phyloP scores from a whole-genome alignment of 148 eudicot genomes.

The Rhododendron simsii region DNA sequence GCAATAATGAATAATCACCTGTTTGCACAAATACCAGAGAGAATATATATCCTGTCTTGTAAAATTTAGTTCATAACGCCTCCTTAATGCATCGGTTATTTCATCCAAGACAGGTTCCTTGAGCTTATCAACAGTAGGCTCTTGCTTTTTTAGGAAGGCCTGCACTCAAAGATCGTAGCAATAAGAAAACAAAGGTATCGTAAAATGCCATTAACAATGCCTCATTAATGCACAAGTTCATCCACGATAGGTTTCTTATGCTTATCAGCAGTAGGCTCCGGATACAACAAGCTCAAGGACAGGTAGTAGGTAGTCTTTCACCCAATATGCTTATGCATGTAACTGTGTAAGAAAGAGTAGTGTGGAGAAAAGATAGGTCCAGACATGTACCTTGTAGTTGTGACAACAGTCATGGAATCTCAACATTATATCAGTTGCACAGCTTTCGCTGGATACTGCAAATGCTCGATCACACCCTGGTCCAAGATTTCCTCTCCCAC shows the following conservation, averaged over 20 bases:
- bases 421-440: conserved; percentile 84
- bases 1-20: conserved; percentile 37
- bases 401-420: conserved; percentile 95
- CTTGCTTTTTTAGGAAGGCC: conserved; percentile 68
- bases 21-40: conserved; percentile 94
- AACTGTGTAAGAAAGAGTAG: neutral
- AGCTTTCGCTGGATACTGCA: conserved; percentile 87
- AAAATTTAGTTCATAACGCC: conserved; percentile 73
- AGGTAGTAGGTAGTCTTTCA: neutral
- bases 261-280: neutral
- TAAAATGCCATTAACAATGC: neutral
- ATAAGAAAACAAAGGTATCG: neutral
- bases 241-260: neutral
- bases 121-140: conserved; percentile 73
- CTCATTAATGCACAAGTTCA: neutral
- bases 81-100: conserved; percentile 44
- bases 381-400: conserved; percentile 72
- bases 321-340: neutral
- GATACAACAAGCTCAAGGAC: neutral
- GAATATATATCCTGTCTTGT: conserved; percentile 67
- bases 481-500: conserved; percentile 86
- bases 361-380: conserved; percentile 4
- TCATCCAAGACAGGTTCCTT: conserved; percentile 76
- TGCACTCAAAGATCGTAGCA: conserved; percentile 23
- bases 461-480: conserved; percentile 78